Evolutionary conservation across 495 filamentous ascomycete genomes (phyloP).

Genomic region (Penicillium atrosanguineum): DNA sequence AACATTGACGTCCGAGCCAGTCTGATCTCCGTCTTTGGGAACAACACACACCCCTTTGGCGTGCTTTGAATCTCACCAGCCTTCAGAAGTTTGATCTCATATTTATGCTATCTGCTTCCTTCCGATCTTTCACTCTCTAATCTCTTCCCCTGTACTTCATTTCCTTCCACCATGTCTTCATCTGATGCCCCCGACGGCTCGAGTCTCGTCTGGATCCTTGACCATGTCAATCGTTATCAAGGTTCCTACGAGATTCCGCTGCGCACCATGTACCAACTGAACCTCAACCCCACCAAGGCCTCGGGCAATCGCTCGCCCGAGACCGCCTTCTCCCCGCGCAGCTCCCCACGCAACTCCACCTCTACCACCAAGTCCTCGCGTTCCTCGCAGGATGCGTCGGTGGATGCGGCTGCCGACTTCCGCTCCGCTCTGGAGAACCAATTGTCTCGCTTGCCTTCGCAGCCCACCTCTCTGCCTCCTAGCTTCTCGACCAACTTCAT

Average conservation of each 20-base stretch:
- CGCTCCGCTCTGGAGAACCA: slow-evolving; percentile 60
- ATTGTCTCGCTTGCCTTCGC: slow-evolving; percentile 59
- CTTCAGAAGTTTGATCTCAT: slow-evolving; percentile 4
- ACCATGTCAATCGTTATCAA: slow-evolving; percentile 66
- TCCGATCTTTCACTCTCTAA: slow-evolving; percentile 1
- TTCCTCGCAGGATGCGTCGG: slow-evolving; percentile 33
- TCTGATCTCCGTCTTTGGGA: background rate
- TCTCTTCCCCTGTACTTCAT: too few relatives aligned
- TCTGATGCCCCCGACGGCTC: slow-evolving; percentile 40
- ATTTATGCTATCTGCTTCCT: slow-evolving; percentile 7
- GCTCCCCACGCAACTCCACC: slow-evolving; percentile 36
- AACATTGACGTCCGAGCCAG: background rate
- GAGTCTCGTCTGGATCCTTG: slow-evolving; percentile 59
- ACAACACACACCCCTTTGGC: background rate
- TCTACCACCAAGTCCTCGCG: slow-evolving; percentile 29
- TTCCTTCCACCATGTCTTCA: slow-evolving; percentile 20
- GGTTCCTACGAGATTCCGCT: slow-evolving; percentile 69
- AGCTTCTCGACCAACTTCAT: slow-evolving; percentile 66
- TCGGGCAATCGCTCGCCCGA: slow-evolving; percentile 30
- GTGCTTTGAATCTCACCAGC: slow-evolving; percentile 13
- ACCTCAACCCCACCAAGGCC: slow-evolving; percentile 54
- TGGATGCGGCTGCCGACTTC: slow-evolving; percentile 57
- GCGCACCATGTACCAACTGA: slow-evolving; percentile 71
- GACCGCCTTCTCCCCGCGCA: slow-evolving; percentile 32
- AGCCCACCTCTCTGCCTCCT: slow-evolving; percentile 65